A percentile compares a stretch with the other conserved stretches of the same genome.
phyloP scores from a whole-genome alignment of 2,329 filamentous ascomycete genomes.

The Sporothrix globosa region DNA sequence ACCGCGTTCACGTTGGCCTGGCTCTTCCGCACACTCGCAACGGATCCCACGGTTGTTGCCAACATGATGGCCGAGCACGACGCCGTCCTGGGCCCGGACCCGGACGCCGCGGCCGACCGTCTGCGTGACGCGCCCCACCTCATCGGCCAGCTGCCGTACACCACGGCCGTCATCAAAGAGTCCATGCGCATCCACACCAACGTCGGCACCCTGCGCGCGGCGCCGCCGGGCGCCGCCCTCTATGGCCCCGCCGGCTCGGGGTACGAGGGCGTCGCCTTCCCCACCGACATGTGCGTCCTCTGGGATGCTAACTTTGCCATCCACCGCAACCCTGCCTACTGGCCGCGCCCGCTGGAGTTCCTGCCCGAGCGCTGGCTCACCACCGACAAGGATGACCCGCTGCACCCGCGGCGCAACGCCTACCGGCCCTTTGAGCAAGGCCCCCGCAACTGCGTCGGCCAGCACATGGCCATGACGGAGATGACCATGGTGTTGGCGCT shows the following conservation, averaged over 20 bases:
- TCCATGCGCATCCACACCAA: conserved; percentile 58
- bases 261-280: conserved; percentile 48
- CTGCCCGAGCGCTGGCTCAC: conserved; percentile 53
- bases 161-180: conserved; percentile 59
- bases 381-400: conserved; percentile 43
- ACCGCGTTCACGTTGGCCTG: conserved; percentile 44
- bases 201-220: conserved; percentile 50
- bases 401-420: conserved; percentile 49
- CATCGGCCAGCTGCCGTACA: conserved; percentile 58
- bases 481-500: conserved; percentile 33
- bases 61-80: conserved; percentile 53
- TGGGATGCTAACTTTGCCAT: conserved; percentile 46
- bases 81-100: conserved; percentile 49
- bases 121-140: conserved; percentile 49
- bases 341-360: conserved; percentile 51
- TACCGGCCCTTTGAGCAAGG: conserved; percentile 61
- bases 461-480: conserved; percentile 41
- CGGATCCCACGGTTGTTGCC: conserved; percentile 41
- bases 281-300: conserved; percentile 51
- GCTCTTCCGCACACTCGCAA: conserved; percentile 41
- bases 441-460: conserved; percentile 59
- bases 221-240: conserved; percentile 46
- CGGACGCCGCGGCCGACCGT: conserved; percentile 41
- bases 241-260: conserved; percentile 42
- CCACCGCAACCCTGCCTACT: conserved; percentile 49